Evolutionary conservation across 495 filamentous ascomycete genomes (phyloP).

Genomic region (Xylaria telfairii): DNA sequence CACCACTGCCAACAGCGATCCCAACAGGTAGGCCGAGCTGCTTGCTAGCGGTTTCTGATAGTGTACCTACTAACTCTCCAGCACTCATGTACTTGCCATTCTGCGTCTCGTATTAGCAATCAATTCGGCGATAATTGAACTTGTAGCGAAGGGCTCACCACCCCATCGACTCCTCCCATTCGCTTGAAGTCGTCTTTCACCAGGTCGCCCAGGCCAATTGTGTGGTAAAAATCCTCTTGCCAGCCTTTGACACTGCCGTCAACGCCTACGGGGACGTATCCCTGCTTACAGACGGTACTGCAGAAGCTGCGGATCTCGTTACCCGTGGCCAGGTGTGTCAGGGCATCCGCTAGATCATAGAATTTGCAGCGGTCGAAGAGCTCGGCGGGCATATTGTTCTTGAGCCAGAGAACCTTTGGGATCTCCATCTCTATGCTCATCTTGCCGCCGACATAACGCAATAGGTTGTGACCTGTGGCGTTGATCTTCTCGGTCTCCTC

Average conservation of each 20-base stretch:
- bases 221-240: slow-evolving; percentile 89
- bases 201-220: slow-evolving; percentile 84
- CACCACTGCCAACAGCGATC: slow-evolving; percentile 91
- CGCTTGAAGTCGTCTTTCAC: slow-evolving; percentile 84
- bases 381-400: slow-evolving; percentile 95
- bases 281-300: slow-evolving; percentile 94
- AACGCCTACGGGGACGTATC: slow-evolving; percentile 91
- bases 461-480: slow-evolving; percentile 86
- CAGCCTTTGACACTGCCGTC: slow-evolving; percentile 98
- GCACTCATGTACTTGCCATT: slow-evolving; percentile 90
- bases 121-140: slow-evolving; percentile 34
- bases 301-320: slow-evolving; percentile 91
- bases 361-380: slow-evolving; percentile 93
- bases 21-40: slow-evolving; percentile 87
- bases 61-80: slow-evolving; percentile 83
- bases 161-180: slow-evolving; percentile 90
- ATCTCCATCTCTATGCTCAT: slow-evolving; percentile 99
- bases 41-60: slow-evolving; percentile 80
- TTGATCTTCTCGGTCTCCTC: slow-evolving; percentile 92
- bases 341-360: slow-evolving; percentile 90
- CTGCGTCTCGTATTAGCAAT: slow-evolving; percentile 52
- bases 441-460: slow-evolving; percentile 92
- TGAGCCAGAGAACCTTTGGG: slow-evolving; percentile 95
- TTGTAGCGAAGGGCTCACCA: slow-evolving; percentile 68
- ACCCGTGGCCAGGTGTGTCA: slow-evolving; percentile 95